A percentile compares a stretch with the other conserved stretches of the same genome.
Evolutionary conservation across 176 grass and related monocot species (phyloP).

Genomic region (Coix lacrymajobi): DNA sequence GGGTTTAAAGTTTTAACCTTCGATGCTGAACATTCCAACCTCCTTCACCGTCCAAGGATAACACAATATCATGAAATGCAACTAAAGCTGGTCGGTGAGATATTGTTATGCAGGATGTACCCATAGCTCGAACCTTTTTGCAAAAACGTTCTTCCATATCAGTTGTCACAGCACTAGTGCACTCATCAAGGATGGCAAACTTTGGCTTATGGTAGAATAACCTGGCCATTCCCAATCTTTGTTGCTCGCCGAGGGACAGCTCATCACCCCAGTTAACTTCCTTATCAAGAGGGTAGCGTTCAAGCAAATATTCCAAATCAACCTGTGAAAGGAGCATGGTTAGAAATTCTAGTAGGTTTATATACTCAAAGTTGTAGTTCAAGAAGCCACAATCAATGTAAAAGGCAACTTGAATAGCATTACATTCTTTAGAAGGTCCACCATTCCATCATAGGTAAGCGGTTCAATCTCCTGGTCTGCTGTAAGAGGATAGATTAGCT

Average conservation of each 20-base stretch:
- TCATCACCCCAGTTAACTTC: slow-evolving; percentile 99
- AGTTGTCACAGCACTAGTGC: slow-evolving; percentile 95
- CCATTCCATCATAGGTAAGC: slow-evolving; percentile 78
- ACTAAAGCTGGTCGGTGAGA: slow-evolving; percentile 96
- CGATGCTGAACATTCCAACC: slow-evolving; percentile 84
- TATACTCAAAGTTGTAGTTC: slow-evolving; percentile 18
- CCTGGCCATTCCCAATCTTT: slow-evolving; percentile 97
- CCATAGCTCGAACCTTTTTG: slow-evolving; percentile 91
- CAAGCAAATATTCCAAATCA: slow-evolving; percentile 94
- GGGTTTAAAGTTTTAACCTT: slow-evolving; percentile 49
- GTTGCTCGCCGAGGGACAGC: slow-evolving; percentile 96
- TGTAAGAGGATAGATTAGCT: slow-evolving; percentile 95
- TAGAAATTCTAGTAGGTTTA: slow-evolving; percentile 30
- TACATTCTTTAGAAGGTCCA: slow-evolving; percentile 96
- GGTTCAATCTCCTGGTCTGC: slow-evolving; percentile 77
- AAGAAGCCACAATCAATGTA: slow-evolving; percentile 21
- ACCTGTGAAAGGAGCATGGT: slow-evolving; percentile 56
- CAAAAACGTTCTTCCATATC: slow-evolving; percentile 99
- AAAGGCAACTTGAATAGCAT: slow-evolving; percentile 21
- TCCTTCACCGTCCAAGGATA: slow-evolving; percentile 97
- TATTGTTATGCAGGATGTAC: slow-evolving; percentile 97
- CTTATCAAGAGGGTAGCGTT: slow-evolving; percentile 91
- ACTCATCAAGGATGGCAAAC: slow-evolving; percentile 98
- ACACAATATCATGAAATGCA: slow-evolving; percentile 98
- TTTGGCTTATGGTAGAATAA: slow-evolving; percentile 98